A percentile compares a stretch with the other conserved stretches of the same genome.
phyloP scores from a whole-genome alignment of 208 protist genomes.

The Leishmania amazonensis region DNA sequence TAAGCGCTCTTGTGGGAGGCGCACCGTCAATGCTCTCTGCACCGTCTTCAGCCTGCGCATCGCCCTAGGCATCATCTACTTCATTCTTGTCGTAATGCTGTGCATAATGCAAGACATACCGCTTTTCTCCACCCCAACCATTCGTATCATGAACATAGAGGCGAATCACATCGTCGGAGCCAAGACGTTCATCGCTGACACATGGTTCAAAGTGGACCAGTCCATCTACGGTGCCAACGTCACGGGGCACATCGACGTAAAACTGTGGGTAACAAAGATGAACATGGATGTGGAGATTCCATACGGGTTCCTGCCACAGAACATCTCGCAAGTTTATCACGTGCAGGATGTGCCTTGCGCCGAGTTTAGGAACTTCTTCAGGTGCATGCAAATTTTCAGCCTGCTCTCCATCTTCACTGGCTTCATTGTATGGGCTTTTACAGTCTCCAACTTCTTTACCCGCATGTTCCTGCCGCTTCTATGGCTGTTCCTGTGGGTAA shows the following conservation, averaged over 20 bases:
- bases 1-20: background rate
- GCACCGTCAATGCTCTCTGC: constrained; percentile 2
- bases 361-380: constrained; percentile 37
- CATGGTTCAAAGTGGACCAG: constrained; percentile 27
- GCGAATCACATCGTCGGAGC: constrained; percentile 33
- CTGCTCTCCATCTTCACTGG: constrained; percentile 47
- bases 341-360: constrained; percentile 56
- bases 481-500: constrained; percentile 52
- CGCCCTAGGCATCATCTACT: constrained; percentile 34
- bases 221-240: constrained; percentile 45
- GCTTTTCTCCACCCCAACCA: constrained; percentile 36
- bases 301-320: constrained; percentile 33
- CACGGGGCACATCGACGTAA: constrained; percentile 18
- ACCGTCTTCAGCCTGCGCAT: constrained; percentile 29
- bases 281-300: constrained; percentile 37
- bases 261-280: constrained; percentile 32
- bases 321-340: constrained; percentile 41
- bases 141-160: constrained; percentile 32
- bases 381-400: constrained; percentile 41
- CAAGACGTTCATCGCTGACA: background rate
- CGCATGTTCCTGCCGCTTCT: constrained; percentile 53
- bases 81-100: constrained; percentile 32
- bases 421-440: constrained; percentile 39
- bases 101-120: constrained; percentile 29
- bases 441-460: constrained; percentile 45